Evolutionary conservation across 768 basidiomycete genomes (phyloP), one percentile per base, ranked within the genome.

Genomic region (Termitomyces titanicus): DNA sequence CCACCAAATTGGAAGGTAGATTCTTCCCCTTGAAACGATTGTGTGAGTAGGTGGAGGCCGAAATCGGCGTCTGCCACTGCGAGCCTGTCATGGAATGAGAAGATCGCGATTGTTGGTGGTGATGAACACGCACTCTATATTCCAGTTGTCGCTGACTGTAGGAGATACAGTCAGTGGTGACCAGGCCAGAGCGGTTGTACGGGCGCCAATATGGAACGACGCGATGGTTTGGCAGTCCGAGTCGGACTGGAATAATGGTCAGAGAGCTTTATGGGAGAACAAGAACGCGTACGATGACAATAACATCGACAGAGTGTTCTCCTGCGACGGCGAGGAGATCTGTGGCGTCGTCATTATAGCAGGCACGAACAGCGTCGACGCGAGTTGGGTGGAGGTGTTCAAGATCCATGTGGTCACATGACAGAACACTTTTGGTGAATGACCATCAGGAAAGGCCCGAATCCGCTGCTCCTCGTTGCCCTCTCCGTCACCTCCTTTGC

Each of bases 111-210:
- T 18, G 1, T 3, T 18, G 9, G 18, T 29, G 5, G 35, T 12
- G 22, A 17, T 18, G 38, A 31, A 18, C 47, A 73, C 82, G 57
- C 59, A 92, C 91, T 92, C 86, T 31, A 92, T 73, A 48, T 77
- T 65, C 91, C 91, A 93, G 35, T 79, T 71, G 53, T 86, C 84
- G 51, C 78, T 78, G 18, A 71, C 70, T 13, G 83, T 79, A 3
- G 90, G 87, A 5, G 91, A 92, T 6, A 82, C 71, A 7, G 88
- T 75, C 12, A 76, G 73, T 38, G 88, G 77, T 2, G 91, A 92
- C 86, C 89, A 93, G 3, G 91, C 88, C 13, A 93, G 68, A 5
- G 92, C 81, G 3, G 88, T 90, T 40, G 89, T 76, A 47, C 82
- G 78, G 10, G 78, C 75, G 18, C 91, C 90, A 40, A 92, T 70